Conservation (phyloP, 2,329 filamentous ascomycete species). For the Diaporthe sp. region DNA sequence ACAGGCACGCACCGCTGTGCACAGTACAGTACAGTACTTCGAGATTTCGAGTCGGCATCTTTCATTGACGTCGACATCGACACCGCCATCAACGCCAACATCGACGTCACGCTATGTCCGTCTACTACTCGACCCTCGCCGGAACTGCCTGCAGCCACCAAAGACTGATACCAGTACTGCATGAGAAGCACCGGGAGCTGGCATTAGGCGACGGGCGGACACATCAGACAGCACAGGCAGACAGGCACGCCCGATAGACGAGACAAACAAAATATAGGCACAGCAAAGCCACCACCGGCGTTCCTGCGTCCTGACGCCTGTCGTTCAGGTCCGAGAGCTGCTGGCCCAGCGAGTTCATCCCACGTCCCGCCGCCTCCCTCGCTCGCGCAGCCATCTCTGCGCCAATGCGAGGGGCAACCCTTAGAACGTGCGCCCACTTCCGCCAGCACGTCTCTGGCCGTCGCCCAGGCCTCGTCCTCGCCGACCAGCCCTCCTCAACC, state of each 20-base stretch:
- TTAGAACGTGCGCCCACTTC: conserved; percentile 21
- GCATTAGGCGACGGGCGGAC: not conserved
- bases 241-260: conserved; percentile 1
- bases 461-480: conserved; percentile 13
- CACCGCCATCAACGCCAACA: not conserved
- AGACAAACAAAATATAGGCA: conserved; percentile 6
- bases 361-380: conserved; percentile 11
- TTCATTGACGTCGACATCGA: not conserved
- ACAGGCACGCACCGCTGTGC: not conserved
- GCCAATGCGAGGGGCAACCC: conserved; percentile 32
- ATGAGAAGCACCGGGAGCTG: conserved; percentile 5
- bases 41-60: not conserved
- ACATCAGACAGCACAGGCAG: conserved; percentile 5
- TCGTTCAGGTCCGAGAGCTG: conserved; percentile 24
- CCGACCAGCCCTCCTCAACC: conserved; percentile 25
- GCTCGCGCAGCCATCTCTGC: conserved; percentile 27
- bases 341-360: conserved; percentile 21
- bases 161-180: not conserved
- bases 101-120: not conserved
- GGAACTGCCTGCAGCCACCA: not conserved
- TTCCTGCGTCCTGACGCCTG: conserved; percentile 19
- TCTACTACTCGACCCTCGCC: not conserved
- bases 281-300: conserved; percentile 1
- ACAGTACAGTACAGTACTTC: not conserved
- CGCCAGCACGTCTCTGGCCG: conserved; percentile 21